A percentile compares a stretch with the other conserved stretches of the same genome.
phyloP scores from a whole-genome alignment of 2,329 filamentous ascomycete species.

The Huntiella moniliformis region DNA sequence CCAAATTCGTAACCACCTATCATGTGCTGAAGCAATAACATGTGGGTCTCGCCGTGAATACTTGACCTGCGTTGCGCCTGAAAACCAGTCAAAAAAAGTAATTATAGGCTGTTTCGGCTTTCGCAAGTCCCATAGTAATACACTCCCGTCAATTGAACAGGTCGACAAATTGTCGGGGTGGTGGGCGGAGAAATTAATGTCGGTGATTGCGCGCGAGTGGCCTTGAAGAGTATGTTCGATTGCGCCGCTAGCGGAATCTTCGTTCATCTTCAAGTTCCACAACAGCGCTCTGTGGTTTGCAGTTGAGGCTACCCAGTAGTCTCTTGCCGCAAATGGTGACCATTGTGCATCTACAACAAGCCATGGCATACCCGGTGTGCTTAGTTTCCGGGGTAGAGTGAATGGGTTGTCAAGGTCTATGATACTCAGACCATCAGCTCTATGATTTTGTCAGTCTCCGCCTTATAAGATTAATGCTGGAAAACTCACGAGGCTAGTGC shows the following conservation, averaged over 20 bases:
- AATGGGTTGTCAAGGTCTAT: constrained; percentile 84
- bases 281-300: constrained; percentile 88
- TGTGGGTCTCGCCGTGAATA: constrained; percentile 80
- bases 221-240: constrained; percentile 80
- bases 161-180: constrained; percentile 79
- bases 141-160: constrained; percentile 81
- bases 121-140: constrained; percentile 81
- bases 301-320: constrained; percentile 87
- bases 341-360: constrained; percentile 91
- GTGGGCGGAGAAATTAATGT: constrained; percentile 90
- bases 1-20: constrained; percentile 76
- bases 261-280: constrained; percentile 71
- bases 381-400: constrained; percentile 64
- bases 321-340: constrained; percentile 77
- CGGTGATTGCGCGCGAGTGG: constrained; percentile 72
- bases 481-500: constrained; percentile 57
- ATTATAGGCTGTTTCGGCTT: constrained; percentile 53
- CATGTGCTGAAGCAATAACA: constrained; percentile 77
- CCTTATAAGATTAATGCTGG: background rate
- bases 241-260: constrained; percentile 48
- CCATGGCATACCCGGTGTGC: constrained; percentile 75
- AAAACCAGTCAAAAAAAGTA: constrained; percentile 82
- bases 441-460: constrained; percentile 16
- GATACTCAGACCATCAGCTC: constrained; percentile 70
- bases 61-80: constrained; percentile 86